A percentile compares a stretch with the other conserved stretches of the same genome.
Conservation (phyloP, 2,329 filamentous ascomycete species). For the Trichoderma afroharzianum region DNA sequence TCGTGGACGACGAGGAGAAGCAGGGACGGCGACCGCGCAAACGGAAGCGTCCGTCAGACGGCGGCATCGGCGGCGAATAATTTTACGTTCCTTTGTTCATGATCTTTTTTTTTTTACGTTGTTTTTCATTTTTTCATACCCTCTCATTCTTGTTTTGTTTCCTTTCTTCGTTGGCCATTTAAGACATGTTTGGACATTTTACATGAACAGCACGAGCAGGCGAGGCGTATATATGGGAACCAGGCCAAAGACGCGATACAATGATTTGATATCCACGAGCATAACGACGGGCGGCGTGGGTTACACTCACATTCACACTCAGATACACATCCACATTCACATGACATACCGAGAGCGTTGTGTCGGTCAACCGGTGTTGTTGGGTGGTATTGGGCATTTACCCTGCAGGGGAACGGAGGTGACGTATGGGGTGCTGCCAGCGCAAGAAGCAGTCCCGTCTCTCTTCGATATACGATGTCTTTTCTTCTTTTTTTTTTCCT, state of each 20-base stretch:
- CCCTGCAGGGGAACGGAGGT: neutral
- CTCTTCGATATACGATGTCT: neutral
- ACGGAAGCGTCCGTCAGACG: slow-evolving; percentile 33
- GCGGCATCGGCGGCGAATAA: neutral
- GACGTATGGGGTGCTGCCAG: neutral
- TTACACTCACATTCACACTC: neutral
- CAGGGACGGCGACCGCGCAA: slow-evolving; percentile 40
- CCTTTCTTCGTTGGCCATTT: neutral
- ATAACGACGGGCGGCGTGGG: neutral
- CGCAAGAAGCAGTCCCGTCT: neutral
- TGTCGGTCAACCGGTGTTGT: neutral
- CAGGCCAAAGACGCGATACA: neutral
- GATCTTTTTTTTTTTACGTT: neutral
- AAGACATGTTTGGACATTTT: neutral
- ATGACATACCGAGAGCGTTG: neutral
- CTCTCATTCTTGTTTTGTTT: neutral
- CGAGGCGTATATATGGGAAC: neutral
- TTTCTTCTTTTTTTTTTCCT: neutral
- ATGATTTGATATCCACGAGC: neutral
- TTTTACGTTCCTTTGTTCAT: neutral
- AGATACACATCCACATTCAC: neutral
- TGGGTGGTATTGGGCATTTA: neutral
- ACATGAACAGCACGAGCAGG: neutral
- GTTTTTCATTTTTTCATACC: neutral
- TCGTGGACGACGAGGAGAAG: slow-evolving; percentile 42